Evolutionary conservation across 352 stramenopile species (phyloP).

Genomic region (Phytophthora fragariae): DNA sequence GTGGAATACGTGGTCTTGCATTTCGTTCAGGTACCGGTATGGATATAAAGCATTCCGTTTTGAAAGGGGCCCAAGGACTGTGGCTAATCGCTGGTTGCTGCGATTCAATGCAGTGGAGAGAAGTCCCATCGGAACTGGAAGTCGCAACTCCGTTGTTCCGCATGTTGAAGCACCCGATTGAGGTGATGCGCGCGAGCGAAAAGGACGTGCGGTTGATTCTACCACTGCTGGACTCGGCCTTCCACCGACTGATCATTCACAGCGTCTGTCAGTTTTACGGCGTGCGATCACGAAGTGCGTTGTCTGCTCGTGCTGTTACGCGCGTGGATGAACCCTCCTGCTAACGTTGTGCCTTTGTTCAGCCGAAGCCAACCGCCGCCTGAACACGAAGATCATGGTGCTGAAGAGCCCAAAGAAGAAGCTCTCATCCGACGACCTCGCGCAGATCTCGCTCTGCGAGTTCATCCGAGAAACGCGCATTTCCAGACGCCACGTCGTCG

Average conservation of each 20-base stretch:
- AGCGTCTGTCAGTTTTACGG: slow-evolving; percentile 91
- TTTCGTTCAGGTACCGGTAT: slow-evolving; percentile 74
- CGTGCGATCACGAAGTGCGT: slow-evolving; percentile 83
- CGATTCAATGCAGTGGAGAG: slow-evolving; percentile 60
- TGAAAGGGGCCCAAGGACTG: not conserved
- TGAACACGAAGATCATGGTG: slow-evolving; percentile 88
- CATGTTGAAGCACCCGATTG: slow-evolving; percentile 72
- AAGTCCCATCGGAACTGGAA: slow-evolving; percentile 80
- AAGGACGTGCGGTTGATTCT: slow-evolving; percentile 78
- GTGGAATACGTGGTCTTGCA: slow-evolving; percentile 83
- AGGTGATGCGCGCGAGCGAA: slow-evolving; percentile 61
- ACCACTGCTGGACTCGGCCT: slow-evolving; percentile 82
- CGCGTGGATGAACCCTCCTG: not conserved
- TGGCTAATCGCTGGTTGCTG: not conserved
- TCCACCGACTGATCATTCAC: slow-evolving; percentile 90
- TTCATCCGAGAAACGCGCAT: slow-evolving; percentile 83
- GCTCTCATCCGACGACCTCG: slow-evolving; percentile 53
- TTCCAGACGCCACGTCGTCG: slow-evolving; percentile 30
- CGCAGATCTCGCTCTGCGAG: slow-evolving; percentile 73
- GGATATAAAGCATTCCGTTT: not conserved
- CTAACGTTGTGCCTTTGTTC: slow-evolving; percentile 22
- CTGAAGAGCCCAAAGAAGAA: slow-evolving; percentile 70
- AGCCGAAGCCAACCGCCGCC: slow-evolving; percentile 73
- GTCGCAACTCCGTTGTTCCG: slow-evolving; percentile 61
- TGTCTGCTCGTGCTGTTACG: not conserved